Conservation (phyloP, 1,284 basidiomycete genomes). For the Microstroma glucosiphilum region DNA sequence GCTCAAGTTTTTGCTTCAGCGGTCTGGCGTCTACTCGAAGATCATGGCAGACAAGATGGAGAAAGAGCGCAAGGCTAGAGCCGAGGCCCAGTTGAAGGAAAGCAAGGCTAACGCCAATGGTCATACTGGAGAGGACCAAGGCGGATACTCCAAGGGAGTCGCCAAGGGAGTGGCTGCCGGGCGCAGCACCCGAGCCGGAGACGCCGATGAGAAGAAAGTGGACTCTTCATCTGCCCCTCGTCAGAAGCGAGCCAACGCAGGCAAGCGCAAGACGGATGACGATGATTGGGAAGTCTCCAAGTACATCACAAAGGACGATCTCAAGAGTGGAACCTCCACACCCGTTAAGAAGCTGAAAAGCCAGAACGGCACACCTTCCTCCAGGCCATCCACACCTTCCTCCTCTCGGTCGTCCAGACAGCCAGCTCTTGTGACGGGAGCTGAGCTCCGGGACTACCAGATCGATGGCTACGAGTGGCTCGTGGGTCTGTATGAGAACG, state of each 20-base stretch:
- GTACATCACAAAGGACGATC: slow-evolving; percentile 31
- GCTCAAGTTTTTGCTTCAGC: slow-evolving; percentile 41
- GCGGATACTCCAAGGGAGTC: slow-evolving; percentile 14
- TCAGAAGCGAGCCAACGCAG: slow-evolving; percentile 9
- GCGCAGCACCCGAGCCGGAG: slow-evolving; percentile 3
- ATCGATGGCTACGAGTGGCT: slow-evolving; percentile 95
- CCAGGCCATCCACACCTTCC: slow-evolving; percentile 54
- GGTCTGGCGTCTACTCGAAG: slow-evolving; percentile 41
- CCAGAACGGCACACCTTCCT: slow-evolving; percentile 53
- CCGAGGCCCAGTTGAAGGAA: slow-evolving; percentile 7
- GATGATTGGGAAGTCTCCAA: slow-evolving; percentile 24
- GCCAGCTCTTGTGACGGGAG: slow-evolving; percentile 74
- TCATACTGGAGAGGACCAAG: slow-evolving; percentile 10
- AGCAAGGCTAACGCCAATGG: neutral
- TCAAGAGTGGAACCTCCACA: slow-evolving; percentile 13
- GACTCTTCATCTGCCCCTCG: slow-evolving; percentile 5
- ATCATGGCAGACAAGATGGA: slow-evolving; percentile 48
- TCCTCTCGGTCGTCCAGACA: slow-evolving; percentile 56
- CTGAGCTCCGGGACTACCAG: slow-evolving; percentile 80
- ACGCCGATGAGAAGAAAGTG: slow-evolving; percentile 14
- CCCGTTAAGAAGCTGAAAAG: slow-evolving; percentile 34
- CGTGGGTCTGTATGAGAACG: slow-evolving; percentile 83
- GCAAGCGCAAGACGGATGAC: slow-evolving; percentile 15
- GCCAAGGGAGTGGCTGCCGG: neutral
- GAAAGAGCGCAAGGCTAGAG: slow-evolving; percentile 10